Percentiles rank a stretch among this genome's conserved stretches.
Conservation (phyloP, 495 filamentous ascomycete species). For the Bombardia bombarda region DNA sequence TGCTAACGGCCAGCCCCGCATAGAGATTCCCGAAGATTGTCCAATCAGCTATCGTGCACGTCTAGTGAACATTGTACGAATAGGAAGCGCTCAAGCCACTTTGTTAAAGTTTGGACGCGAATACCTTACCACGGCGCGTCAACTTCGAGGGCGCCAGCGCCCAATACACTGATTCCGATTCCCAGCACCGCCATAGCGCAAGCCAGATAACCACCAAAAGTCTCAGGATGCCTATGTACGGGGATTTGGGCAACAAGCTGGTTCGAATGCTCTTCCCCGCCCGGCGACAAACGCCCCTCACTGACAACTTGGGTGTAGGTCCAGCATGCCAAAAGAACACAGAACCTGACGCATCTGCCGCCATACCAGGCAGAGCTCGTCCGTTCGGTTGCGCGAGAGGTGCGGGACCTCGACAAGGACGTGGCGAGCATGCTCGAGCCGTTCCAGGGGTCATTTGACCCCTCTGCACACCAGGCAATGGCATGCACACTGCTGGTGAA, state of each 20-base stretch:
- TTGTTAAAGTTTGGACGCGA: neutral
- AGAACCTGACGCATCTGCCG: conserved; percentile 78
- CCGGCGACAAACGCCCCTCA: neutral
- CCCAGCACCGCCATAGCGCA: neutral
- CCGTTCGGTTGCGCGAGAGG: conserved; percentile 79
- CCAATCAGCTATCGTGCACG: neutral
- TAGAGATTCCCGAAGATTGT: neutral
- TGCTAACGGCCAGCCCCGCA: no score
- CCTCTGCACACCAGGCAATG: conserved; percentile 70
- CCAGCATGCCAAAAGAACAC: conserved; percentile 94
- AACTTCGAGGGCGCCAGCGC: neutral
- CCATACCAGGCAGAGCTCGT: conserved; percentile 92
- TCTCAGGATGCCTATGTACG: conserved; percentile 61
- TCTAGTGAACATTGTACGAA: no score
- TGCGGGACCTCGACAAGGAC: conserved; percentile 89
- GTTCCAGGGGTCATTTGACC: conserved; percentile 78
- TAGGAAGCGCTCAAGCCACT: no score
- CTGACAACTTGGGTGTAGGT: conserved; percentile 52
- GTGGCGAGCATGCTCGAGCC: conserved; percentile 72
- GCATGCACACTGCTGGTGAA: conserved; percentile 87
- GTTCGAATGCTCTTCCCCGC: conserved; percentile 33
- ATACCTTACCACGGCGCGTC: neutral
- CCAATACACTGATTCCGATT: neutral
- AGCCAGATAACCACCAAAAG: neutral
- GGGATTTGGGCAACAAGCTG: conserved; percentile 81